Evolutionary conservation across 2,329 filamentous ascomycete genomes (phyloP), one percentile per base, ranked within the genome.

Genomic region (Coniosporium tulheliwenetii): DNA sequence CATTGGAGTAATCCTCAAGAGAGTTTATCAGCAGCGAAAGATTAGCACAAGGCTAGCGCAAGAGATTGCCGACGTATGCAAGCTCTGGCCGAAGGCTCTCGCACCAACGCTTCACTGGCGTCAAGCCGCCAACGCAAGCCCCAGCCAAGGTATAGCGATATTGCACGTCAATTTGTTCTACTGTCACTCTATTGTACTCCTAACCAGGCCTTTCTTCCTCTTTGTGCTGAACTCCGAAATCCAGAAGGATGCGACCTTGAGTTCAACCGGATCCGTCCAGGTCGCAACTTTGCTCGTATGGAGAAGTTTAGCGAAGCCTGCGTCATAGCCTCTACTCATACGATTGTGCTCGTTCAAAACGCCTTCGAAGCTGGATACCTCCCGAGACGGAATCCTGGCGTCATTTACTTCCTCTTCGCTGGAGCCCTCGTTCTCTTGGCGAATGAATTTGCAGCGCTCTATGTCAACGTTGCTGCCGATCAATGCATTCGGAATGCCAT

Each of bases 121-220:
- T 34, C 65, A 67, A 41, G 65, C 69, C n/a, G 58, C 60, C 5
- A 57, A 59, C 30, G 60, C 58, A 2, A 56, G 58, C 29, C 59
- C 67, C n/a, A 62, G 62, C 14, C 63, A 73, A 44, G 69, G 70
- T 3, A 68, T 79, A 30, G 70, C 73, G 3, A 69, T 76, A n/a
- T 56, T 81, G 5, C 77, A 81, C 46, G 62, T 71, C 43, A 77
- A 78, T 44, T 59, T 81, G 16, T 60, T 79, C 31, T 73, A 79
- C 43, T 72, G 68, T 41, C 75, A 81, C 50, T 73, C 74, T 0
- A 67, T 79, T 35, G 69, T 81, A 19, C 62, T 81, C 0, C 64
- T 81, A 1, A 77, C 73, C 1, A 64, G 77, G 26, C 77, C 78
- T 0, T 80, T 81, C 52, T 76, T 80, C 43, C 57, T 79, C 10